Percentiles rank a stretch among this genome's conserved stretches.
These are phyloP conservation scores for Cylindrodendrum hubeiense DNA, from an alignment of 2,329 filamentous ascomycete genomes.

Conservation along the genomic window DNA sequence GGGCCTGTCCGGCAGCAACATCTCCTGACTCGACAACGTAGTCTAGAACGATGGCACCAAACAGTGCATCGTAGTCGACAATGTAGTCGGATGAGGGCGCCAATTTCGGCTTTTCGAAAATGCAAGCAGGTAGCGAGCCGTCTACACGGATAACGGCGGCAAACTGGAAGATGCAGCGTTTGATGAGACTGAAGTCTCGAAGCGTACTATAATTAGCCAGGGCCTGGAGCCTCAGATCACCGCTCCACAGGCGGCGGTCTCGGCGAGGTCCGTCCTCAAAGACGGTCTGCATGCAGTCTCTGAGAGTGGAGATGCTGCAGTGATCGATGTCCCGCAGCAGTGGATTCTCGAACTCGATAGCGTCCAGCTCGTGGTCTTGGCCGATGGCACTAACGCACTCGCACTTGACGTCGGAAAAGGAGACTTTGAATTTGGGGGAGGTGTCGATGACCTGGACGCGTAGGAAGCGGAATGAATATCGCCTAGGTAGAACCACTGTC, in stretches of 20 bases:
- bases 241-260: constrained; percentile 53
- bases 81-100: constrained; percentile 50
- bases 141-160: constrained; percentile 49
- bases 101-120: constrained; percentile 50
- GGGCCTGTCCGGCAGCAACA: constrained; percentile 38
- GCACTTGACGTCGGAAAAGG: constrained; percentile 44
- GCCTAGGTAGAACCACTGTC: constrained; percentile 44
- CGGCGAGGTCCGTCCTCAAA: constrained; percentile 54
- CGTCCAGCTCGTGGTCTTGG: constrained; percentile 31
- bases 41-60: constrained; percentile 48
- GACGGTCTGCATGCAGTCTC: constrained; percentile 55
- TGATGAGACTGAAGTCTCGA: constrained; percentile 49
- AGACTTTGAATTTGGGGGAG: constrained; percentile 49
- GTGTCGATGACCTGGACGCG: constrained; percentile 51
- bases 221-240: constrained; percentile 52
- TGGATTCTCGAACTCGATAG: constrained; percentile 27
- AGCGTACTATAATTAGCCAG: constrained; percentile 53
- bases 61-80: constrained; percentile 52
- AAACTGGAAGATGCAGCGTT: constrained; percentile 52
- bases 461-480: constrained; percentile 51
- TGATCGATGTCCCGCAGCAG: constrained; percentile 46
- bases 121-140: constrained; percentile 48
- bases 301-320: constrained; percentile 47
- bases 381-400: constrained; percentile 46
- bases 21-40: constrained; percentile 49